These are phyloP conservation scores for Fusarium sp. DNA, from an alignment of 2,329 filamentous ascomycete species.

Conservation along the genomic window DNA sequence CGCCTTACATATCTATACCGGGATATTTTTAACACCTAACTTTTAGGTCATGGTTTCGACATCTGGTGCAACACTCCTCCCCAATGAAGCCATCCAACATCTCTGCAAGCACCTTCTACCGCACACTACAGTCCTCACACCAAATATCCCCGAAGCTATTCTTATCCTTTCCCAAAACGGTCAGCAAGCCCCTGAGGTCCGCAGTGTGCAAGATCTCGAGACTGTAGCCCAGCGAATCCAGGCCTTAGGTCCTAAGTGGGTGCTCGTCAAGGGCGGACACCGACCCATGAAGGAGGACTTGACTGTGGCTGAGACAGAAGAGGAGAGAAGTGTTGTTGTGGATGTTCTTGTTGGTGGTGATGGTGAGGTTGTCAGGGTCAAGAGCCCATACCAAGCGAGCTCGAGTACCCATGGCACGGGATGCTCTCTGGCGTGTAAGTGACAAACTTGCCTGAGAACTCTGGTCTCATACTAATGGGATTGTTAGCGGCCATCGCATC, in stretches of 20 bases:
- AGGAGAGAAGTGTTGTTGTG: conserved; percentile 74
- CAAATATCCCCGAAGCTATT: conserved; percentile 80
- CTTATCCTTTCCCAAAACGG: conserved; percentile 70
- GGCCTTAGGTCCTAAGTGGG: conserved; percentile 78
- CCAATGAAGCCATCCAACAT: conserved; percentile 70
- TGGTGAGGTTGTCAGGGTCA: conserved; percentile 68
- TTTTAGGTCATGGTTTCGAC: conserved; percentile 90
- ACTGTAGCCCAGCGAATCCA: conserved; percentile 74
- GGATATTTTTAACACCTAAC: neutral
- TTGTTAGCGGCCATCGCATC: conserved; percentile 76
- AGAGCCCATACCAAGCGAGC: conserved; percentile 77
- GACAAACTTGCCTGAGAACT: neutral
- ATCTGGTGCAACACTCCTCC: conserved; percentile 77
- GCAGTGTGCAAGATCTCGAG: conserved; percentile 74
- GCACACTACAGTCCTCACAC: conserved; percentile 76
- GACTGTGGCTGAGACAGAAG: conserved; percentile 66
- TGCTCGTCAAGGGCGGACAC: conserved; percentile 92
- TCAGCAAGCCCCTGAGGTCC: conserved; percentile 55
- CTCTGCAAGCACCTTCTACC: conserved; percentile 72
- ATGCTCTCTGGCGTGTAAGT: conserved; percentile 88
- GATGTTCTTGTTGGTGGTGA: conserved; percentile 78
- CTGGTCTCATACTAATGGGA: neutral
- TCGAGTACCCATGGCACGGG: conserved; percentile 94
- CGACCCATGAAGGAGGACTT: conserved; percentile 77
- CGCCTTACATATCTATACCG: neutral